These are phyloP conservation scores for Luffa acutangula DNA, from an alignment of 306 rosid species.

Conservation along the genomic window DNA sequence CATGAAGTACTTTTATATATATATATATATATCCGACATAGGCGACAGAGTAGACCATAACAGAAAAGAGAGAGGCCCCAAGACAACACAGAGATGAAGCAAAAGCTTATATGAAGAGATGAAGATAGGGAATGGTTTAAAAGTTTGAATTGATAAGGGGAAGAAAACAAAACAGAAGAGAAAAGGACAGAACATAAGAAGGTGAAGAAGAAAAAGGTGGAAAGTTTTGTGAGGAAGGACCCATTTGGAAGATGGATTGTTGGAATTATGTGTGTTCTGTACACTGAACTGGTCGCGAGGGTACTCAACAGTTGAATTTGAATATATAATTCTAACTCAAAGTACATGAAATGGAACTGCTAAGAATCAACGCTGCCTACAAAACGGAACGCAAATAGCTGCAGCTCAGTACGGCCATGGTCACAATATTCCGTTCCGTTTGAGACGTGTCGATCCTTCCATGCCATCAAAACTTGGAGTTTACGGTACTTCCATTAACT, in stretches of 20 bases:
- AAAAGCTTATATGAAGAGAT: not conserved
- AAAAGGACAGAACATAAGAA: not conserved
- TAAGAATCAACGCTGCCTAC: too few species aligned
- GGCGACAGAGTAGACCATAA: not conserved
- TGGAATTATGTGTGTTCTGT: not conserved
- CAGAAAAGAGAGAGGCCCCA: not conserved
- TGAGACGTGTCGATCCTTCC: not conserved
- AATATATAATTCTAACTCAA: not conserved
- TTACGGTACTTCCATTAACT: constrained; percentile 1
- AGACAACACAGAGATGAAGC: not conserved
- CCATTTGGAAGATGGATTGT: not conserved
- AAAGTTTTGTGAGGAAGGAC: not conserved
- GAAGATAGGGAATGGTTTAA: not conserved
- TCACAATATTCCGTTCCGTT: too few species aligned
- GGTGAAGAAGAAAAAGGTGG: not conserved
- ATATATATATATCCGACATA: not conserved
- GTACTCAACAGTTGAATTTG: not conserved
- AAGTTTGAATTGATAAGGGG: not conserved
- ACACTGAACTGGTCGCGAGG: not conserved
- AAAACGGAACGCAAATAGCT: too few species aligned
- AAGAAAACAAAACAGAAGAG: not conserved
- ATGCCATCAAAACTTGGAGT: not conserved
- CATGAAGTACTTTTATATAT: too few species aligned
- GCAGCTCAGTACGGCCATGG: too few species aligned
- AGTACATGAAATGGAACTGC: too few species aligned